These are phyloP conservation scores for Domatiomyces globalis DNA, from an alignment of 2,329 filamentous ascomycete genomes.

Conservation along the genomic window DNA sequence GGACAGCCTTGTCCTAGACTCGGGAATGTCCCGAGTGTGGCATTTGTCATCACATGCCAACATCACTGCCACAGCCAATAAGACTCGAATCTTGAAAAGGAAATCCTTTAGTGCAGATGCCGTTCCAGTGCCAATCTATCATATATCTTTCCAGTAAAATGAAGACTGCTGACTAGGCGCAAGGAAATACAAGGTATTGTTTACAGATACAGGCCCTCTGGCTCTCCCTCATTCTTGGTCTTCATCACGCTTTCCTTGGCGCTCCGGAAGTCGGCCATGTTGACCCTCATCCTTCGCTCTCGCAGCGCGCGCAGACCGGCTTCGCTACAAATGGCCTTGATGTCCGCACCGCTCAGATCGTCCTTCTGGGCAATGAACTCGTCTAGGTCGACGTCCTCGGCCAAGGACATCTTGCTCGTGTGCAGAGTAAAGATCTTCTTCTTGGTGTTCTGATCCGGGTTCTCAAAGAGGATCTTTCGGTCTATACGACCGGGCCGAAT, in stretches of 20 bases:
- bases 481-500: constrained; percentile 97
- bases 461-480: constrained; percentile 79
- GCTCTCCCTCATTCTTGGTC: constrained; percentile 97
- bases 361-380: constrained; percentile 99
- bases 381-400: constrained; percentile 92
- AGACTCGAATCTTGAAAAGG: too few relatives aligned
- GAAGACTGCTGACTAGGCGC: too few relatives aligned
- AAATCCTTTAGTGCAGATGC: too few relatives aligned
- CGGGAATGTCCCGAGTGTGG: too few relatives aligned
- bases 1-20: too few relatives aligned
- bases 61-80: too few relatives aligned
- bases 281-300: constrained; percentile 92
- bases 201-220: constrained; percentile 97
- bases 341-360: constrained; percentile 89
- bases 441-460: constrained; percentile 72
- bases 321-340: constrained; percentile 97
- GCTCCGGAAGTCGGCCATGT: constrained; percentile 94
- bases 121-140: too few relatives aligned
- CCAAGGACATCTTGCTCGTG: constrained; percentile 96
- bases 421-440: constrained; percentile 98
- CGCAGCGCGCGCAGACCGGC: constrained; percentile 86
- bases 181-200: not conserved
- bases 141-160: too few relatives aligned
- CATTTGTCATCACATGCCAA: too few relatives aligned
- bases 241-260: constrained; percentile 89